Conservation (phyloP, 176 grass and related monocot species). For the Cenchrus purpureus region DNA sequence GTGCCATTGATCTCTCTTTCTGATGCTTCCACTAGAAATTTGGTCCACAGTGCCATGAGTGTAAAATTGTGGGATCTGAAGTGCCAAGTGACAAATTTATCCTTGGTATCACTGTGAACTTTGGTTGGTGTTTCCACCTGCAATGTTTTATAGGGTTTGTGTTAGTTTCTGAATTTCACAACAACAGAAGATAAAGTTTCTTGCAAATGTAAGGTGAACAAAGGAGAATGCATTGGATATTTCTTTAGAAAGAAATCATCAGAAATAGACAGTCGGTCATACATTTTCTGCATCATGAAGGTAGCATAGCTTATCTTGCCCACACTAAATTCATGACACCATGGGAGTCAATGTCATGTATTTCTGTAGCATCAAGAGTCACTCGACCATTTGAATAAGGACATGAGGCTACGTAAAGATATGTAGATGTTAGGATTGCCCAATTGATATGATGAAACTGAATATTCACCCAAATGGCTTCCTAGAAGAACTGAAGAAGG, state of each 20-base stretch:
- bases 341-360: background rate
- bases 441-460: constrained; percentile 15
- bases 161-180: constrained; percentile 12
- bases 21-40: constrained; percentile 64
- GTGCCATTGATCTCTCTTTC: constrained; percentile 67
- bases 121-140: constrained; percentile 58
- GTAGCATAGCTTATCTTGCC: background rate
- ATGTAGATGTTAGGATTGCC: background rate
- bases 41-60: constrained; percentile 68
- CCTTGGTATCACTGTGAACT: constrained; percentile 43
- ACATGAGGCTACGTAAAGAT: background rate
- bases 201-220: background rate
- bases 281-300: background rate
- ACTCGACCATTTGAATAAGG: background rate
- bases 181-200: background rate
- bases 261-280: background rate
- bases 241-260: background rate
- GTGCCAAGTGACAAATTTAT: constrained; percentile 59
- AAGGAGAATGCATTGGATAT: constrained; percentile 10
- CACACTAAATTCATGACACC: background rate
- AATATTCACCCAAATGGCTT: background rate
- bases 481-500: background rate
- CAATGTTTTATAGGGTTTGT: constrained; percentile 32
- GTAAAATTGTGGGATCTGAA: constrained; percentile 66
- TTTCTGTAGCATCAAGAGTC: too few species aligned